Evolutionary conservation across 2,329 filamentous ascomycete species (phyloP).

Genomic region (Mollisia scopiformis): DNA sequence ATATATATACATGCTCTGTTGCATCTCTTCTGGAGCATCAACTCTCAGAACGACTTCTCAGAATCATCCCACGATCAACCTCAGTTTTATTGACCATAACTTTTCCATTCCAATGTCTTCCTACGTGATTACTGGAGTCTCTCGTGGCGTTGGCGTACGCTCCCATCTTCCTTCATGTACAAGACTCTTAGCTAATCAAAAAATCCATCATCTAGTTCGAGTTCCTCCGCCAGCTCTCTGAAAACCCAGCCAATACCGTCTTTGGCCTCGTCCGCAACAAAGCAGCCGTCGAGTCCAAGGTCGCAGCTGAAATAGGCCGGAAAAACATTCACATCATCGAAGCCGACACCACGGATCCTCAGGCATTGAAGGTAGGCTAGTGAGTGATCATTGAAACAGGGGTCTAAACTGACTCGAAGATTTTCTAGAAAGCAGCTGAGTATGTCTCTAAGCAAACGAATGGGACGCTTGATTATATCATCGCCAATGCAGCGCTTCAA

Average conservation of each 20-base stretch:
- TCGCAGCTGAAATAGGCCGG: constrained; percentile 42
- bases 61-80: constrained; percentile 17
- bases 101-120: constrained; percentile 27
- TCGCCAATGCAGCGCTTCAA: constrained; percentile 51
- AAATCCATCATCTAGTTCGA: constrained; percentile 44
- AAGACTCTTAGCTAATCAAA: constrained; percentile 17
- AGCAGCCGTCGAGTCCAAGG: constrained; percentile 45
- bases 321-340: constrained; percentile 25
- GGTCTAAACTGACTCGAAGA: constrained; percentile 16
- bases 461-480: constrained; percentile 52
- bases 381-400: constrained; percentile 10
- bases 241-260: constrained; percentile 45
- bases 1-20: constrained; percentile 19
- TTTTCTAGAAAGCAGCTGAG: constrained; percentile 25
- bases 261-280: constrained; percentile 54
- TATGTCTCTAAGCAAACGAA: constrained; percentile 39
- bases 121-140: constrained; percentile 32
- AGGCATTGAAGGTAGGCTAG: constrained; percentile 23
- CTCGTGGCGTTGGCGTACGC: constrained; percentile 32
- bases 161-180: constrained; percentile 14
- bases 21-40: constrained; percentile 12
- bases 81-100: constrained; percentile 15
- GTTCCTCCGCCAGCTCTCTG: constrained; percentile 49
- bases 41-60: constrained; percentile 20
- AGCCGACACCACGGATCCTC: constrained; percentile 20